Evolutionary conservation across 2,329 filamentous ascomycete species (phyloP).

Genomic region (Phaeophleospora eucalypticola): DNA sequence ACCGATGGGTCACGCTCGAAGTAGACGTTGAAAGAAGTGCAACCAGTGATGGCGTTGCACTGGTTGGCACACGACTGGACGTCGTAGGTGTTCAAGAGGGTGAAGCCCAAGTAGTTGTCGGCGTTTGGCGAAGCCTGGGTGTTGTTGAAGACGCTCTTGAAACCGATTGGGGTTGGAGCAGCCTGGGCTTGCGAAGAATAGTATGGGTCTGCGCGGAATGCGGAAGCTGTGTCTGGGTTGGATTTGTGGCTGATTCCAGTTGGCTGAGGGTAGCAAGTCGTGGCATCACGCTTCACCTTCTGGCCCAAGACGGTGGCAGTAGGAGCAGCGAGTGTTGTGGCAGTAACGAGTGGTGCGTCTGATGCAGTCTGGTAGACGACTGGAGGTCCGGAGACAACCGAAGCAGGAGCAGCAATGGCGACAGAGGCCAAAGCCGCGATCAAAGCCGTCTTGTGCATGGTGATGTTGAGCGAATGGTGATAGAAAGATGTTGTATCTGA

Average conservation of each 20-base stretch:
- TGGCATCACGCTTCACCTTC: too few relatives aligned
- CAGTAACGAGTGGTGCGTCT: too few relatives aligned
- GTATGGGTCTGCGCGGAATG: slow-evolving; percentile 10
- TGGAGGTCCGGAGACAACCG: too few relatives aligned
- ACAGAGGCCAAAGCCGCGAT: too few relatives aligned
- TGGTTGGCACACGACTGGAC: slow-evolving; percentile 16
- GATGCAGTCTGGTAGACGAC: too few relatives aligned
- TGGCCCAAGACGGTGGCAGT: too few relatives aligned
- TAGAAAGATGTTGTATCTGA: too few relatives aligned
- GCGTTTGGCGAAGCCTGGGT: slow-evolving; percentile 11
- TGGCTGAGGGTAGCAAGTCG: slow-evolving; percentile 11
- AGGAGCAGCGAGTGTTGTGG: too few relatives aligned
- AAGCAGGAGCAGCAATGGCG: too few relatives aligned
- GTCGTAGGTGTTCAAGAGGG: slow-evolving; percentile 14
- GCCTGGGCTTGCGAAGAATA: slow-evolving; percentile 6
- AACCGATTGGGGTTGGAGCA: slow-evolving; percentile 11
- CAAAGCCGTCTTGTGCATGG: too few relatives aligned
- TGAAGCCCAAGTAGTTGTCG: slow-evolving; percentile 9
- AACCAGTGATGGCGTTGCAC: slow-evolving; percentile 20
- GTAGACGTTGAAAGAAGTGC: slow-evolving; percentile 26
- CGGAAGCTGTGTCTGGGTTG: slow-evolving; percentile 4
- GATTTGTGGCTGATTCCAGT: slow-evolving; percentile 6
- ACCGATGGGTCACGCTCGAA: slow-evolving; percentile 34
- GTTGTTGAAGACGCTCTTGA: slow-evolving; percentile 11
- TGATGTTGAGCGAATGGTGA: too few relatives aligned